Conservation (phyloP, 192 early-diverging fungal genomes). For the Chytriomyces confervae region DNA sequence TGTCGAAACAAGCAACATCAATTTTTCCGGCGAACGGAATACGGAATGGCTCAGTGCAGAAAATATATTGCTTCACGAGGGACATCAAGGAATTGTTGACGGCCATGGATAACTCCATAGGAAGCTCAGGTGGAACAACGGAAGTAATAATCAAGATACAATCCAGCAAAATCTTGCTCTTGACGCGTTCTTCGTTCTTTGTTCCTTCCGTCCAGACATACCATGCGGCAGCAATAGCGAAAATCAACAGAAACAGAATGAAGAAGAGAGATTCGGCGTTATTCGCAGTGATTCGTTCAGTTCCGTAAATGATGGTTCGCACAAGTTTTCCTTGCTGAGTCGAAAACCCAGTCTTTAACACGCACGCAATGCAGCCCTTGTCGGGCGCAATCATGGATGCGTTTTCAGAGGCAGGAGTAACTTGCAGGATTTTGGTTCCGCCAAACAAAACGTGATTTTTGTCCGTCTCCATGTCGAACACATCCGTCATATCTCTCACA, state of each 20-base stretch:
- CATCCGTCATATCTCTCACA: conserved; percentile 75
- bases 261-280: conserved; percentile 96
- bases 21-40: conserved; percentile 98
- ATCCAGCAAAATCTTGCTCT: conserved; percentile 91
- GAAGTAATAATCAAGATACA: conserved; percentile 99
- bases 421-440: conserved; percentile 97
- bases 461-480: conserved; percentile 83
- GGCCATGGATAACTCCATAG: conserved; percentile 99
- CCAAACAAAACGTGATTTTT: conserved; percentile 91
- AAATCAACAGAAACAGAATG: conserved; percentile 95
- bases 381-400: conserved; percentile 71
- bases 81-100: conserved; percentile 97
- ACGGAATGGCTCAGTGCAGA: conserved; percentile 99
- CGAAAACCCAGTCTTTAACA: conserved; percentile 95
- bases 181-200: conserved; percentile 79
- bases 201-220: conserved; percentile 94
- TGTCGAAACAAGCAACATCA: conserved; percentile 98
- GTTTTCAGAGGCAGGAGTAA: conserved; percentile 63
- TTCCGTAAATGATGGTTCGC: conserved; percentile 98
- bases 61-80: conserved; percentile 81
- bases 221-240: conserved; percentile 87
- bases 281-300: conserved; percentile 97
- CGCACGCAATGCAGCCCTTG: conserved; percentile 86
- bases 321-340: conserved; percentile 98
- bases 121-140: conserved; percentile 98